Base-by-base conservation (phyloP, 2,329 filamentous ascomycete genomes). In the Aspergillus viridinutans region DNA sequence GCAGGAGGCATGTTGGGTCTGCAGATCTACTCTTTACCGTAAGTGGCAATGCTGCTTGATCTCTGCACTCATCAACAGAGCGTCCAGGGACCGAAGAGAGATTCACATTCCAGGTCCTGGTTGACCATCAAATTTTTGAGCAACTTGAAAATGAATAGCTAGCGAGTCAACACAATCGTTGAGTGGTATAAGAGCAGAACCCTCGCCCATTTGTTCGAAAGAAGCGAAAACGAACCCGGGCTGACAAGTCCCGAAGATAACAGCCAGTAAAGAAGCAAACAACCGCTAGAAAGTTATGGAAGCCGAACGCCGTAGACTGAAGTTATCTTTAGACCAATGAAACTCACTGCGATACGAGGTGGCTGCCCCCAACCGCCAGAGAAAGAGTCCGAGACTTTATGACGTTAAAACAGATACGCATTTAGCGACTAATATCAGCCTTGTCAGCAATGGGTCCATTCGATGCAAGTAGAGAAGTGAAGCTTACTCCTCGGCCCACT, bases 401-500 rank as follows among this genome's bases (percentile, higher is more conserved):
- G n/a, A 45, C 12, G 42, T 45, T 23, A 23, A 23, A 43, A 23
- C n/a, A 47, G 23, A 32, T 6, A 21, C 17, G 29, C 47, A 55
- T 65, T 81, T 82, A 90, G 67, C 87, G 85, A 67, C 65, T 74
- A 51, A 8, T 56, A 29, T 29, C 35, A 49, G 32, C 21, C 20
- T 47, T 48, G 49, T 64, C 55, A 64, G 61, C 25, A 58, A 35
- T 28, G 9, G 48, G 47, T 17, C 23, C 2, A 23, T 8, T 17
- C 32, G 23, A 47, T 17, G 5, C 55, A 38, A 43, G 21, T 25
- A 20, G 45, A 35, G 10, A 57, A n/a, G n/a, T 14, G 6, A 38
- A 51, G 69, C 79, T 76, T 73, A 82, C 78, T 94, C 90, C 81
- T 94, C 90, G 49, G 90, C 90, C 90, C 90, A 94, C 78, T 94